phyloP scores from a whole-genome alignment of 2,329 filamentous ascomycete genomes.

The Neonectria magnoliae region DNA sequence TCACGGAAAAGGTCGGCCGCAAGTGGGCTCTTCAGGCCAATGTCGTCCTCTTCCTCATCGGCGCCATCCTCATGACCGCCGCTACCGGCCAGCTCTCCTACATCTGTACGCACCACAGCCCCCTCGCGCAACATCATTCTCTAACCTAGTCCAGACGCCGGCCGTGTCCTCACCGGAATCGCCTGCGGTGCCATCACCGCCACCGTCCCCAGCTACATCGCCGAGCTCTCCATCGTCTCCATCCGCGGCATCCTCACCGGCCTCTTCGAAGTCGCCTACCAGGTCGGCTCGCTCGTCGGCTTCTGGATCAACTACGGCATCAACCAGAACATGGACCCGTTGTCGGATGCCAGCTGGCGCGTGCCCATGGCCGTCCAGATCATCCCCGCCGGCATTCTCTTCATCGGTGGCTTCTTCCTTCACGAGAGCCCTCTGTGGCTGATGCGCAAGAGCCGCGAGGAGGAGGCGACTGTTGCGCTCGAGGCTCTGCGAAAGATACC shows the following conservation, averaged over 20 bases:
- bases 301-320: slow-evolving; percentile 62
- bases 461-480: slow-evolving; percentile 46
- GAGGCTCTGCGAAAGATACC: slow-evolving; percentile 56
- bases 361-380: slow-evolving; percentile 60
- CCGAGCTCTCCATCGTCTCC: slow-evolving; percentile 68
- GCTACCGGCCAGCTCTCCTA: slow-evolving; percentile 53
- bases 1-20: slow-evolving; percentile 60
- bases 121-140: accelerated
- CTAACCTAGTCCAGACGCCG: slow-evolving; percentile 55
- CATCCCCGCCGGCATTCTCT: slow-evolving; percentile 55
- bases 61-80: slow-evolving; percentile 55
- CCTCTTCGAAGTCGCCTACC: slow-evolving; percentile 62
- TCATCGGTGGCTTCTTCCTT: slow-evolving; percentile 56
- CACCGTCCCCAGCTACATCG: slow-evolving; percentile 71
- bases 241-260: slow-evolving; percentile 68
- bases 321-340: slow-evolving; percentile 50
- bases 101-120: slow-evolving; percentile 49
- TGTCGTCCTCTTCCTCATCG: slow-evolving; percentile 56
- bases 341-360: slow-evolving; percentile 53
- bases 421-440: slow-evolving; percentile 55
- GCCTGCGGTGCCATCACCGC: slow-evolving; percentile 67
- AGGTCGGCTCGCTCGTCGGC: slow-evolving; percentile 61
- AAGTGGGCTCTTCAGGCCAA: slow-evolving; percentile 60
- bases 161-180: slow-evolving; percentile 67
- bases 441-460: slow-evolving; percentile 47